Conservation (phyloP, 192 early-diverging fungal species). For the Spizellomyces sp. region DNA sequence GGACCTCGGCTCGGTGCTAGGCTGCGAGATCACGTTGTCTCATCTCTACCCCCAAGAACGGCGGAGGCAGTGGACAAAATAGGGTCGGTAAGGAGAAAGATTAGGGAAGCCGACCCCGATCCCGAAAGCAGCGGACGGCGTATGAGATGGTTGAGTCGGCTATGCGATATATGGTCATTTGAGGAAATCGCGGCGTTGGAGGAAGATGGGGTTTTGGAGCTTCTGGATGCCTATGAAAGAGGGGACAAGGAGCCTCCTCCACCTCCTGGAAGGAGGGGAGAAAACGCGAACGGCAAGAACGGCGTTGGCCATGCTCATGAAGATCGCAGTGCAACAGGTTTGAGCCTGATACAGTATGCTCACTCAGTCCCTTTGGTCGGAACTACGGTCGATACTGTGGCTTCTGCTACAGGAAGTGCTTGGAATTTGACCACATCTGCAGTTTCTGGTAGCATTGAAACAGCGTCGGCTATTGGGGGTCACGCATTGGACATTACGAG, state of each 20-base stretch:
- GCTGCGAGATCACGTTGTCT: constrained; percentile 68
- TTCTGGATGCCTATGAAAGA: constrained; percentile 62
- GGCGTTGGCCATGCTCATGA: neutral
- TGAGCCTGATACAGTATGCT: neutral
- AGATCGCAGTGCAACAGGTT: neutral
- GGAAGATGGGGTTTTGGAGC: constrained; percentile 56
- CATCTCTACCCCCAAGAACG: constrained; percentile 22
- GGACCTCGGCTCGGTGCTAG: constrained; percentile 87
- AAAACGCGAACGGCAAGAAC: neutral
- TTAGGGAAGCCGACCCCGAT: constrained; percentile 49
- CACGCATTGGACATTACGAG: constrained; percentile 8
- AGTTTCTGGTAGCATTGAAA: constrained; percentile 3
- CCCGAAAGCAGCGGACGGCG: constrained; percentile 62
- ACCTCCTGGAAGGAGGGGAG: neutral
- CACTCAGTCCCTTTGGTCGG: constrained; percentile 12
- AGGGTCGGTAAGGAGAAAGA: constrained; percentile 47
- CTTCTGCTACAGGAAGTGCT: constrained; percentile 12
- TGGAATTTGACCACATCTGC: constrained; percentile 10
- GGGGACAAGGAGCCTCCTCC: constrained; percentile 10
- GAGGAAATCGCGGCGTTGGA: constrained; percentile 72
- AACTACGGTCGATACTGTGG: neutral
- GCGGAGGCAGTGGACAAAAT: constrained; percentile 34
- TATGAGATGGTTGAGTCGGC: constrained; percentile 81
- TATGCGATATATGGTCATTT: constrained; percentile 85
- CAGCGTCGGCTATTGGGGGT: neutral